phyloP scores from a whole-genome alignment of 768 basidiomycete genomes.

The Heimioporus sp. region DNA sequence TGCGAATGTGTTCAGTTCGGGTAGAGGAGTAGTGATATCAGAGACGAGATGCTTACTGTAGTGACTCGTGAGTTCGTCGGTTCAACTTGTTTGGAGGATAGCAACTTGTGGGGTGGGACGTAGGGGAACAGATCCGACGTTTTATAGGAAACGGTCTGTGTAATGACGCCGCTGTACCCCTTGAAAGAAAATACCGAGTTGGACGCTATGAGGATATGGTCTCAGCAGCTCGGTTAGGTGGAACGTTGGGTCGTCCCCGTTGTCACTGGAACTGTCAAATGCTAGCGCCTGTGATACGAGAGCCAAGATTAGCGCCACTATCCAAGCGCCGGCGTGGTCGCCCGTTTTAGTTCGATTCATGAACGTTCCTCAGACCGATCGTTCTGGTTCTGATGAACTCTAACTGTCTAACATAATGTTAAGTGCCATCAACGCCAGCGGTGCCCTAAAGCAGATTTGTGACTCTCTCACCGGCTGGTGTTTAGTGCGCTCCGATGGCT shows the following conservation, averaged over 20 bases:
- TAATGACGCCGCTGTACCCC: neutral
- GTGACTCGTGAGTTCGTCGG: neutral
- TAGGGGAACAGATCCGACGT: too few relatives aligned
- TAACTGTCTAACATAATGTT: neutral
- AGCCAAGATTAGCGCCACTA: neutral
- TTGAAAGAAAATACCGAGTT: neutral
- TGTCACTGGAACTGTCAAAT: neutral
- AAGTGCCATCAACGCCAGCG: conserved; percentile 9
- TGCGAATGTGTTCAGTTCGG: neutral
- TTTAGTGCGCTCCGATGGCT: neutral
- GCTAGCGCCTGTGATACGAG: conserved; percentile 5
- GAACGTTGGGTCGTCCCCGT: conserved; percentile 9
- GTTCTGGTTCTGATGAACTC: neutral
- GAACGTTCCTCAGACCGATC: neutral
- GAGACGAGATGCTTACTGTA: conserved; percentile 9
- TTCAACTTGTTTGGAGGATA: neutral
- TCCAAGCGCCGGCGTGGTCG: neutral
- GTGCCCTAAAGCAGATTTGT: neutral
- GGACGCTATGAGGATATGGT: neutral
- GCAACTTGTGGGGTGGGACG: neutral
- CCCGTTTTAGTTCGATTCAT: neutral
- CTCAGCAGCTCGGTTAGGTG: too few relatives aligned
- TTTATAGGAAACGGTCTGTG: conserved; percentile 8
- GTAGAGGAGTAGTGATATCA: neutral
- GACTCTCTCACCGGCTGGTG: neutral